A percentile compares a stretch with the other conserved stretches of the same genome.
phyloP scores from a whole-genome alignment of 2,329 filamentous ascomycete species.

The Zymoseptoria brevis region DNA sequence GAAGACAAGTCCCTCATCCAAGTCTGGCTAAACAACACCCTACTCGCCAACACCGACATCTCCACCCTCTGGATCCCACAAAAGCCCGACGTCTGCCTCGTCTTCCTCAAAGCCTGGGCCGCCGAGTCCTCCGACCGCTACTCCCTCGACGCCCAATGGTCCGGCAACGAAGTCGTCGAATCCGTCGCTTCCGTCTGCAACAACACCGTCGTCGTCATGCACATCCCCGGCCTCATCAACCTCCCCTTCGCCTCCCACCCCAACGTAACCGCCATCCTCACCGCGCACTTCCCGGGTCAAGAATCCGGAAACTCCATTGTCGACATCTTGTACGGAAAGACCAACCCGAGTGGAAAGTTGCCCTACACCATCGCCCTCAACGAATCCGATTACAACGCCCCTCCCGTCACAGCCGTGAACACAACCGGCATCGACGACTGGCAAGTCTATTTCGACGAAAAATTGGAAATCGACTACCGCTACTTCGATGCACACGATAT shows the following conservation, averaged over 20 bases:
- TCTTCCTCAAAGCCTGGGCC: slow-evolving; percentile 49
- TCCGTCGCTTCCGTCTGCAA: slow-evolving; percentile 38
- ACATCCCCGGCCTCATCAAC: slow-evolving; percentile 35
- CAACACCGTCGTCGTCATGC: slow-evolving; percentile 45
- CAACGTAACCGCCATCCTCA: slow-evolving; percentile 25
- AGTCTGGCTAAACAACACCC: slow-evolving; percentile 32
- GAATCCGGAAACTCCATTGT: slow-evolving; percentile 19
- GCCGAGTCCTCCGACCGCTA: slow-evolving; percentile 35
- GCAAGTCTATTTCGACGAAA: slow-evolving; percentile 43
- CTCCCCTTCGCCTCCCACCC: slow-evolving; percentile 30
- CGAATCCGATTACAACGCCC: slow-evolving; percentile 24
- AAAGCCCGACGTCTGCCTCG: slow-evolving; percentile 41
- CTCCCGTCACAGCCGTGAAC: slow-evolving; percentile 16
- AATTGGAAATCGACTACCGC: slow-evolving; percentile 62
- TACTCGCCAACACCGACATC: slow-evolving; percentile 24
- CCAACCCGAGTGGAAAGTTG: slow-evolving; percentile 21
- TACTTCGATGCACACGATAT: slow-evolving; percentile 60
- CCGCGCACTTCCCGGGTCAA: slow-evolving; percentile 23
- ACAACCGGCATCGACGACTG: slow-evolving; percentile 31
- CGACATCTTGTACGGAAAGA: slow-evolving; percentile 21
- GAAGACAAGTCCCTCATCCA: slow-evolving; percentile 25
- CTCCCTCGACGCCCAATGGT: slow-evolving; percentile 32
- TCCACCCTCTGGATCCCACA: slow-evolving; percentile 48
- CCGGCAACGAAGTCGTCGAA: slow-evolving; percentile 33
- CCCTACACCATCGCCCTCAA: slow-evolving; percentile 24